These are phyloP conservation scores for Leishmania tropica DNA, from an alignment of 208 protist genomes.

Conservation along the genomic window DNA sequence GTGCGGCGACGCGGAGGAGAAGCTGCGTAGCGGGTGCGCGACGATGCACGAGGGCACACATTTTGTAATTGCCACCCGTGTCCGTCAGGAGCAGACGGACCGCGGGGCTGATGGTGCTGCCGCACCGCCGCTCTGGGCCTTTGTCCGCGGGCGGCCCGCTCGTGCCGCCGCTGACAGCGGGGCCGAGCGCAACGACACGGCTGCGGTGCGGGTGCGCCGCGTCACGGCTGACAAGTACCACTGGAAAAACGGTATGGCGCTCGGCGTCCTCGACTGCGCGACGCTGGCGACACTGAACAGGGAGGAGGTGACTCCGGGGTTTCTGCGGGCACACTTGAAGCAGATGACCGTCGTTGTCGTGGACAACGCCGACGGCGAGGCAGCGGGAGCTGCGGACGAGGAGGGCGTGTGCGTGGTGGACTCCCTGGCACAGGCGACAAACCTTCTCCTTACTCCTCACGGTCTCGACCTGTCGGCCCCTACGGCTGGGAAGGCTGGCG, in stretches of 20 bases:
- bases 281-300: conserved; percentile 53
- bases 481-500: background rate
- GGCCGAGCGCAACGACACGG: background rate
- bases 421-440: conserved; percentile 53
- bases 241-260: conserved; percentile 50
- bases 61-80: conserved; percentile 82
- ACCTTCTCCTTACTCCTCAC: conserved; percentile 63
- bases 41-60: conserved; percentile 85
- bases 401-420: conserved; percentile 26
- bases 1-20: conserved; percentile 35
- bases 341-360: conserved; percentile 35
- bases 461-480: conserved; percentile 9
- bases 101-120: conserved; percentile 1
- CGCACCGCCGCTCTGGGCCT: conserved; percentile 44
- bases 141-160: conserved; percentile 46
- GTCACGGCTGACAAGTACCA: conserved; percentile 41
- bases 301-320: conserved; percentile 62
- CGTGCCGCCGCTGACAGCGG: conserved; percentile 5
- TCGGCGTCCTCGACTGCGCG: conserved; percentile 63
- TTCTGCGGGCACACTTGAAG: conserved; percentile 58
- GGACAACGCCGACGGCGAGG: conserved; percentile 20
- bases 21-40: conserved; percentile 54
- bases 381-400: conserved; percentile 1
- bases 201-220: conserved; percentile 7
- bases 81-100: conserved; percentile 35